phyloP scores from a whole-genome alignment of 106 monocot species.

The Agapanthus africanus region DNA sequence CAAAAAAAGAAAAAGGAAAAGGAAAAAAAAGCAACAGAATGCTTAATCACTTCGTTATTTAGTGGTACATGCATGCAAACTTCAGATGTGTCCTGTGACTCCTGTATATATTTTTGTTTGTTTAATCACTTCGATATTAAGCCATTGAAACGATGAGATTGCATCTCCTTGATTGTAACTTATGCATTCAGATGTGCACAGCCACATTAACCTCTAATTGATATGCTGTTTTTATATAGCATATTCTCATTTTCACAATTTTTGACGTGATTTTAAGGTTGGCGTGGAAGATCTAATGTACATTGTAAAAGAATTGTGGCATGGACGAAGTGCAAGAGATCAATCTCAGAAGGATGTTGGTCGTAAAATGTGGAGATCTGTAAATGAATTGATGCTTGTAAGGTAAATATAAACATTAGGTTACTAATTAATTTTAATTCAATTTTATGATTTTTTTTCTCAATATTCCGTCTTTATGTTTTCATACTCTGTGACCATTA shows the following conservation, averaged over 20 bases:
- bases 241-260: background rate
- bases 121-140: background rate
- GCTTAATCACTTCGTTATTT: too few relatives aligned
- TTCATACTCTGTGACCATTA: too few relatives aligned
- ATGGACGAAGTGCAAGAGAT: constrained; percentile 91
- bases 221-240: background rate
- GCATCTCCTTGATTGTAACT: background rate
- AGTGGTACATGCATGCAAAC: too few relatives aligned
- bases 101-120: background rate
- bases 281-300: constrained; percentile 87
- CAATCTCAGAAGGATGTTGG: constrained; percentile 54
- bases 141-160: background rate
- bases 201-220: too few relatives aligned
- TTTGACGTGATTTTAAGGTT: constrained; percentile 43
- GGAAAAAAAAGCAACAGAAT: too few relatives aligned
- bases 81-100: too few relatives aligned
- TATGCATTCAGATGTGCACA: too few relatives aligned
- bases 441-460: too few relatives aligned
- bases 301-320: constrained; percentile 95
- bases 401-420: constrained; percentile 33
- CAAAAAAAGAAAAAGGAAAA: too few relatives aligned
- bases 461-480: too few relatives aligned
- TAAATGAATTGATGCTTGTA: constrained; percentile 86
- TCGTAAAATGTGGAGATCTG: constrained; percentile 91
- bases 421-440: too few relatives aligned